Conservation (phyloP, 2,329 filamentous ascomycete genomes). For the Fusarium sp. region DNA sequence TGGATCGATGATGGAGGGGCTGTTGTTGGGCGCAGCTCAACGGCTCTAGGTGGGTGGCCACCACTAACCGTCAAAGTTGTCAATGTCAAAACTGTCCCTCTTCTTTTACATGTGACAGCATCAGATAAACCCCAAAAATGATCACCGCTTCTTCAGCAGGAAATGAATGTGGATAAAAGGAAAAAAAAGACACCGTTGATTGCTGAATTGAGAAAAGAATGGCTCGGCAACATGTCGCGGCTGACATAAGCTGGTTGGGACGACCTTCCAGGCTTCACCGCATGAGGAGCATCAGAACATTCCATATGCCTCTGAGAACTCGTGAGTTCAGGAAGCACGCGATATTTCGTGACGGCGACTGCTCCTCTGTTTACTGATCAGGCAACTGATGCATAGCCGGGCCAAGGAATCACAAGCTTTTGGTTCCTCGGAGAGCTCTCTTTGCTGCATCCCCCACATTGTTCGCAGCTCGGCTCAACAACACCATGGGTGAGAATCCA, state of each 20-base stretch:
- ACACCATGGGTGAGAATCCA: slow-evolving; percentile 55
- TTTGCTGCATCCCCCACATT: slow-evolving; percentile 1
- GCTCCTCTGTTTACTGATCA: background rate
- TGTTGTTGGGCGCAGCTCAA: slow-evolving; percentile 6
- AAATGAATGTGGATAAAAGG: background rate
- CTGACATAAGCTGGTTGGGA: slow-evolving; percentile 39
- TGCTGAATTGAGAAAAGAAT: slow-evolving; percentile 4
- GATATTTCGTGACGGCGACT: background rate
- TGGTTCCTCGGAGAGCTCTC: background rate
- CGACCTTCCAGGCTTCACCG: slow-evolving; percentile 25
- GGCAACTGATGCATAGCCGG: background rate
- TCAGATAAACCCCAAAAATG: background rate
- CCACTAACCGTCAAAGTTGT: background rate
- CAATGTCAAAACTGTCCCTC: slow-evolving; percentile 7
- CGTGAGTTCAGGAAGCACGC: slow-evolving; percentile 9
- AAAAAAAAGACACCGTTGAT: background rate
- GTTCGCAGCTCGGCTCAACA: slow-evolving; percentile 2
- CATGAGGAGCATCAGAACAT: slow-evolving; percentile 13
- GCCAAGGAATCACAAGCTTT: background rate
- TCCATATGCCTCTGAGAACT: slow-evolving; percentile 5
- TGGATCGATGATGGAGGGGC: slow-evolving; percentile 38
- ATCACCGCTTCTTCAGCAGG: background rate
- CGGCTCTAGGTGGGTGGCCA: background rate
- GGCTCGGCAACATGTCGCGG: slow-evolving; percentile 5
- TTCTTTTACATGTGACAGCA: slow-evolving; percentile 21